Evolutionary conservation across 345 rosid genomes (phyloP).

Genomic region (Gossypium australe): DNA sequence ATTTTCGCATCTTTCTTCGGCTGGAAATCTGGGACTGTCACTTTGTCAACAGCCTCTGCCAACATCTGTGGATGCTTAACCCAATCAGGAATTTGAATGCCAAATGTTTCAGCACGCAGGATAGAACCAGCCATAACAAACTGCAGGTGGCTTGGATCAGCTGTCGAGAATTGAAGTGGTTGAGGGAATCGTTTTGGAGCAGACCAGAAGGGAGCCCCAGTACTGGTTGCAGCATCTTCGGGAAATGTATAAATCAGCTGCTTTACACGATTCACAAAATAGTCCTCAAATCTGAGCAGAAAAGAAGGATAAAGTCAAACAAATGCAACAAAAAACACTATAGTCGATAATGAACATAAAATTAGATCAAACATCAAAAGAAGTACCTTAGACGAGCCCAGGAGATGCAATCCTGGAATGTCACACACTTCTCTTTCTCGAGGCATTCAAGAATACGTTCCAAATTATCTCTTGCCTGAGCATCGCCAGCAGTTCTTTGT

Average conservation of each 20-base stretch:
- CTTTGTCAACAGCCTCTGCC: constrained; percentile 71
- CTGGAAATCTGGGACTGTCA: constrained; percentile 81
- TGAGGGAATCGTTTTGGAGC: constrained; percentile 96
- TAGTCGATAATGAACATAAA: background rate
- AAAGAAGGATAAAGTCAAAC: constrained; percentile 17
- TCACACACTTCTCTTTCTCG: constrained; percentile 76
- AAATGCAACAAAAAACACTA: background rate
- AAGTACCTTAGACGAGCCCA: constrained; percentile 92
- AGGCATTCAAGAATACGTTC: constrained; percentile 89
- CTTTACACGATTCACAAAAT: constrained; percentile 78
- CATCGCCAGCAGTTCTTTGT: constrained; percentile 84
- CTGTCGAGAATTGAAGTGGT: constrained; percentile 65
- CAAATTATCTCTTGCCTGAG: constrained; percentile 91
- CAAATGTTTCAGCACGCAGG: constrained; percentile 88
- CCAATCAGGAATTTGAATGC: constrained; percentile 83
- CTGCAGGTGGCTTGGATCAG: constrained; percentile 62
- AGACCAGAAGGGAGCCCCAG: constrained; percentile 97
- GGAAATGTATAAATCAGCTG: constrained; percentile 86
- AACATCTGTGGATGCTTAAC: constrained; percentile 49
- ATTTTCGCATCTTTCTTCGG: constrained; percentile 78
- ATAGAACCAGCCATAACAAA: constrained; percentile 75
- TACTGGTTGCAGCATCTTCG: constrained; percentile 87
- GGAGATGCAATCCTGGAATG: constrained; percentile 84
- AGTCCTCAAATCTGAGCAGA: constrained; percentile 81
- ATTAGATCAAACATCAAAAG: constrained; percentile 2